Conservation (phyloP, 2,329 filamentous ascomycete genomes). For the Penicillium sp. region DNA sequence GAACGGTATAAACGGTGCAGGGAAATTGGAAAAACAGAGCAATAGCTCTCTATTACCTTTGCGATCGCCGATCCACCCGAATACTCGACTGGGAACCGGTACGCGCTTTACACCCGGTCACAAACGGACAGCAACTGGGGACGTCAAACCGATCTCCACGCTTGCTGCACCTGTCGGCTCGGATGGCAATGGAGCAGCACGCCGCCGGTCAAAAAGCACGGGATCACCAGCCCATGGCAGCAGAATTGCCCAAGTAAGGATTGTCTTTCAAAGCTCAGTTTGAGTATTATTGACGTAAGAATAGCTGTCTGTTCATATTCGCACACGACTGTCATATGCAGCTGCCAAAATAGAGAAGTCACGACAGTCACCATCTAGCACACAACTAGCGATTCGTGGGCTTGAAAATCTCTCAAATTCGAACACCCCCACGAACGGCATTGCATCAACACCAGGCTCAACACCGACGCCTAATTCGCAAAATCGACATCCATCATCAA, state of each 20-base stretch:
- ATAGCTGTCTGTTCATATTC: slow-evolving; percentile 77
- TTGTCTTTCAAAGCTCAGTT: neutral
- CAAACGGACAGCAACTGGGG: slow-evolving; percentile 78
- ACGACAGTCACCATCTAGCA: slow-evolving; percentile 69
- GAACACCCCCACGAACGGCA: slow-evolving; percentile 68
- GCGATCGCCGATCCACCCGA: slow-evolving; percentile 8
- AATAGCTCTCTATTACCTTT: slow-evolving; percentile 22
- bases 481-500: slow-evolving; percentile 12
- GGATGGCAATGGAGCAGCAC: slow-evolving; percentile 36
- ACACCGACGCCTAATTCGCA: slow-evolving; percentile 18
- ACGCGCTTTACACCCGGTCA: slow-evolving; percentile 46
- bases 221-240: slow-evolving; percentile 70
- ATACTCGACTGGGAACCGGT: slow-evolving; percentile 8
- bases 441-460: slow-evolving; percentile 42
- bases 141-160: slow-evolving; percentile 61
- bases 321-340: slow-evolving; percentile 84
- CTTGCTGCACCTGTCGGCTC: slow-evolving; percentile 26
- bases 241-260: slow-evolving; percentile 77
- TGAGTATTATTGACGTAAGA: slow-evolving; percentile 24
- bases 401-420: slow-evolving; percentile 16
- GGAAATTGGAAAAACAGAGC: slow-evolving; percentile 14
- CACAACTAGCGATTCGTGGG: slow-evolving; percentile 17
- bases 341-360: slow-evolving; percentile 92
- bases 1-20: slow-evolving; percentile 13
- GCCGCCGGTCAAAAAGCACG: slow-evolving; percentile 70